These are phyloP conservation scores for Aureobasidium zeae DNA, from an alignment of 2,329 filamentous ascomycete genomes.

Conservation along the genomic window DNA sequence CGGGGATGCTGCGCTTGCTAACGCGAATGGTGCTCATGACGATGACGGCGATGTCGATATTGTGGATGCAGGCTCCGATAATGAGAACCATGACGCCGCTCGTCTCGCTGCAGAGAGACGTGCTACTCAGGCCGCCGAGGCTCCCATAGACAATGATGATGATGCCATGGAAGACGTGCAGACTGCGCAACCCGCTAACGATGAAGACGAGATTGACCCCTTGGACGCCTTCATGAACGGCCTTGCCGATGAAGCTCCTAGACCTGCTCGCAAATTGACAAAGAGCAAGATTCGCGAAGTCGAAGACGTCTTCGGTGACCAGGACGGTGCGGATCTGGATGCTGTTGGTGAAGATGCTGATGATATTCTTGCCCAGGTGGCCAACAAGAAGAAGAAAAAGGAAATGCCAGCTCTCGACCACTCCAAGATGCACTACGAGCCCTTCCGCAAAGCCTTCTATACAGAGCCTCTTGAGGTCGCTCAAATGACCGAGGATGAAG, in stretches of 20 bases:
- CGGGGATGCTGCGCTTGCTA: slow-evolving; percentile 44
- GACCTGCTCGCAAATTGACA: slow-evolving; percentile 33
- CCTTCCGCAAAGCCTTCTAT: slow-evolving; percentile 92
- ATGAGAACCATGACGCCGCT: slow-evolving; percentile 77
- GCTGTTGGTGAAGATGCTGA: slow-evolving; percentile 56
- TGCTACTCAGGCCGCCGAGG: slow-evolving; percentile 43
- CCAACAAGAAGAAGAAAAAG: slow-evolving; percentile 77
- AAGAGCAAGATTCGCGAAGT: slow-evolving; percentile 47
- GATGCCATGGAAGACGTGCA: slow-evolving; percentile 27
- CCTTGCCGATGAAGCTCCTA: slow-evolving; percentile 41
- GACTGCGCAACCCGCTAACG: neutral
- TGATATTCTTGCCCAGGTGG: slow-evolving; percentile 52
- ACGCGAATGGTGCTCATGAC: slow-evolving; percentile 34
- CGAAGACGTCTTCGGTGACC: slow-evolving; percentile 79
- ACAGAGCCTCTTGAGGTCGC: slow-evolving; percentile 76
- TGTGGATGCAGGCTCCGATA: slow-evolving; percentile 72
- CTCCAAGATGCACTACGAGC: slow-evolving; percentile 71
- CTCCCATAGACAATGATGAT: slow-evolving; percentile 27
- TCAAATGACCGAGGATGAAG: slow-evolving; percentile 74
- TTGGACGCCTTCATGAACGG: slow-evolving; percentile 95
- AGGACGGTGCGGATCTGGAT: slow-evolving; percentile 60
- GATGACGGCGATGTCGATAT: slow-evolving; percentile 61
- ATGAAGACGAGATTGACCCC: slow-evolving; percentile 71
- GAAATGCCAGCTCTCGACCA: slow-evolving; percentile 87
- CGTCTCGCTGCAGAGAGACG: slow-evolving; percentile 73